Evolutionary conservation across 768 basidiomycete genomes (phyloP).

Genomic region (Boletus rufocinnamomeus): DNA sequence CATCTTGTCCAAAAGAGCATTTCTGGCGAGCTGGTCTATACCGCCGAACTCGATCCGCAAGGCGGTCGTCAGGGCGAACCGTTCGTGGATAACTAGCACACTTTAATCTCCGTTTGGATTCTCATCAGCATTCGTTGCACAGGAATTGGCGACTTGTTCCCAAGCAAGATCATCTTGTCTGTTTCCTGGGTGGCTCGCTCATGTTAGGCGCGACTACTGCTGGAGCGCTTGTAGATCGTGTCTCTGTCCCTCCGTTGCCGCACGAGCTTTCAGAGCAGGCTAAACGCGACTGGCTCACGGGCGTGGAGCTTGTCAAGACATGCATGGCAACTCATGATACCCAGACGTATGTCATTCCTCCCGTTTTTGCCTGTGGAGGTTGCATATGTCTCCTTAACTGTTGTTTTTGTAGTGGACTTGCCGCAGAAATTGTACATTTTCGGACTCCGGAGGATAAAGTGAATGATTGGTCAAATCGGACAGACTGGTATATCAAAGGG

Average conservation of each 20-base stretch:
- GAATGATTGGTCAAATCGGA: conserved; percentile 38
- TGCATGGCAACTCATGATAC: conserved; percentile 88
- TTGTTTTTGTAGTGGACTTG: conserved; percentile 59
- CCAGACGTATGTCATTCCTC: conserved; percentile 58
- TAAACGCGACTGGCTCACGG: conserved; percentile 78
- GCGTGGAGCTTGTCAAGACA: conserved; percentile 79
- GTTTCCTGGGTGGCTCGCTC: conserved; percentile 91
- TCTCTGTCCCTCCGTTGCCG: conserved; percentile 69
- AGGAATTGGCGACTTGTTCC: conserved; percentile 76
- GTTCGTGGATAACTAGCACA: conserved; percentile 31
- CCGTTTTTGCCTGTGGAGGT: background rate
- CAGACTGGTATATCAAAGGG: conserved; percentile 94
- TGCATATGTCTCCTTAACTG: background rate
- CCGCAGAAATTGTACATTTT: conserved; percentile 91
- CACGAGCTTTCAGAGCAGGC: conserved; percentile 62
- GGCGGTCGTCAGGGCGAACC: conserved; percentile 32
- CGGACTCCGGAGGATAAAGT: conserved; percentile 60
- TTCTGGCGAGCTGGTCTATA: conserved; percentile 66
- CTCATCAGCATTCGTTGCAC: conserved; percentile 9
- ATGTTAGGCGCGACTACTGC: conserved; percentile 83
- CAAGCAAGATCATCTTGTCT: conserved; percentile 95
- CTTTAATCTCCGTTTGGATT: background rate
- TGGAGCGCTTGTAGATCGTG: conserved; percentile 51
- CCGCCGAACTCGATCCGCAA: conserved; percentile 77
- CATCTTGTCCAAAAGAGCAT: conserved; percentile 70